Evolutionary conservation across 2,329 filamentous ascomycete genomes (phyloP), one percentile per base, ranked within the genome.

Genomic region (Rhynchosporium graminicola): DNA sequence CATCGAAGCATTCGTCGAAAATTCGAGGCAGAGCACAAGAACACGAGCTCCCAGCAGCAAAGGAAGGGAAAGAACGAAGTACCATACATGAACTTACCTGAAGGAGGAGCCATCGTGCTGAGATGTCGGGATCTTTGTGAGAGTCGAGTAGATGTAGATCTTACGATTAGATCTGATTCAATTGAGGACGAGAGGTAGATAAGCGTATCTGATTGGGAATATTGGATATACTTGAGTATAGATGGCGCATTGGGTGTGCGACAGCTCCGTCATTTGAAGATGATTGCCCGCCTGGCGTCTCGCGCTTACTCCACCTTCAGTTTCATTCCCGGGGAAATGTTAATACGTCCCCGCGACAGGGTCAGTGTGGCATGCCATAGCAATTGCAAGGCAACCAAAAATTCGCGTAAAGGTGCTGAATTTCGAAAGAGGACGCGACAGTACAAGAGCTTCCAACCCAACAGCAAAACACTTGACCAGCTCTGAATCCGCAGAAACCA

Each of bases 21-120:
- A 20, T 20, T 20, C 20, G 50, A 8, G 15, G 7, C 36, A 3
- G 13, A 51, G 5, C 13, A 20, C 36, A 29, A 42, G 36, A 3
- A 56, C 51, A 56, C 15, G 52, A 56, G 38, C 52, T 56, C n/a
- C 57, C 46, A 59, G 40, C 26, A 50, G 20, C 36, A 15, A 50
- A 20, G 20, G 20, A 20, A 20, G 4, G 20, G 57, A 51, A 59
- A 43, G 46, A 51, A 50, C 57, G 26, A 51, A 28, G 36, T 40
- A 38, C 7, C 26, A 1, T 20, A 20, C 20, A 52, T 56, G 55
- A 55, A 60, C 69, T 69, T 61, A 72, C 70, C 70, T 65, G 66
- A 50, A 45, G 69, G 65, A 62, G 69, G 70, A 5, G 68, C 69
- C 69, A 71, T 71, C 47, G 20, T 52, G 50, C 7, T 3, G n/a